Evolutionary conservation across 208 protist species (phyloP).

Genomic region (Acanthamoeba rhysodes): DNA sequence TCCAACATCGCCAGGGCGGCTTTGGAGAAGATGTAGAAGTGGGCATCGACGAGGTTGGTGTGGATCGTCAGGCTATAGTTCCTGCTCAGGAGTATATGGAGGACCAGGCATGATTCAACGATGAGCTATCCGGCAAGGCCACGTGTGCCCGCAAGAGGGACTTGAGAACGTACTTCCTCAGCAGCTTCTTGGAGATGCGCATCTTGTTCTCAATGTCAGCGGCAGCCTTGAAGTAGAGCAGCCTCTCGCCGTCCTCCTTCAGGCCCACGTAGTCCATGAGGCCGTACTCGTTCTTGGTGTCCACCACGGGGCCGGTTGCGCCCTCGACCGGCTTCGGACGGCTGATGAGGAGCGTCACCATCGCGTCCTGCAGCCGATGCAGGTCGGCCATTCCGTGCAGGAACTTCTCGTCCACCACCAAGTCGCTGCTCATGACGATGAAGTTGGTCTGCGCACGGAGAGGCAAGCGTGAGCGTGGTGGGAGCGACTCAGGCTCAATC

Average conservation of each 20-base stretch:
- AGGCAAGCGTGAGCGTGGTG: not conserved
- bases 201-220: constrained; percentile 85
- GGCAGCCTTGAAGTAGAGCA: constrained; percentile 82
- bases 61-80: constrained; percentile 46
- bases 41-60: constrained; percentile 79
- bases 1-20: constrained; percentile 78
- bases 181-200: constrained; percentile 71
- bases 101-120: not conserved
- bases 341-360: constrained; percentile 80
- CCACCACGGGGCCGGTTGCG: constrained; percentile 46
- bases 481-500: no score
- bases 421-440: constrained; percentile 85
- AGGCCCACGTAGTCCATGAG: constrained; percentile 81
- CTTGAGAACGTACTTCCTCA: constrained; percentile 62
- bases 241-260: constrained; percentile 65
- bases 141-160: not conserved
- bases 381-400: constrained; percentile 56
- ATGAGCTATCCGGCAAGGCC: no score
- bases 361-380: constrained; percentile 77
- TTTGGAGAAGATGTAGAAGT: constrained; percentile 84
- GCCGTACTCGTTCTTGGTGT: constrained; percentile 40
- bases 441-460: constrained; percentile 82
- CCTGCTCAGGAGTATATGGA: not conserved
- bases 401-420: constrained; percentile 76
- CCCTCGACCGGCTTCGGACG: constrained; percentile 57